Base-by-base conservation (phyloP, 257 asterid species). In the Solanum verrucosum region DNA sequence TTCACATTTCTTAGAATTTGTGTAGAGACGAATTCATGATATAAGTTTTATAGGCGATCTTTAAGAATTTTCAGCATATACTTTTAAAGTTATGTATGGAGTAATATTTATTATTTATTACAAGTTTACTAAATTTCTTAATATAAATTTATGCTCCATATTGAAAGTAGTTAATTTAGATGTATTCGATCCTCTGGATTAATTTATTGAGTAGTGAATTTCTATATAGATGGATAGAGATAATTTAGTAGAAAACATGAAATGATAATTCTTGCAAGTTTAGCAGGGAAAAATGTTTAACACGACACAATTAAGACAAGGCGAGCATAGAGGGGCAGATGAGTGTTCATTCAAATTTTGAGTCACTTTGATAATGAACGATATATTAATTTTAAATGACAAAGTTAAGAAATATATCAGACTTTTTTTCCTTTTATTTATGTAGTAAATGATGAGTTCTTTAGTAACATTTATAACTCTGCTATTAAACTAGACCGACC, bases 341-440 rank as follows among this genome's bases (percentile, higher is more conserved):
- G 16, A 46, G 15, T 46, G 56, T 46, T 46, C 20, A 46, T 46
- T 46, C 20, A 46, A 46, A 14, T 46, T 46, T 46, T 46, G 21
- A 49, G 8, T 49, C 21, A 49, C 21, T 49, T 49, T 49, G 2
- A 49, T 42, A 11, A 42, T 15, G 15, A 11, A 42, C 0, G 2
- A 1, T 15, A 2, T 5, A 49, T 49, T 0, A 49, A 0, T 15
- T 49, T 1, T 49, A 49, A 2, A 49, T 49, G 7, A 49, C 3
- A 46, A 46, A 46, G 6, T 46, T 49, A 15, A 49, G 0, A 0
- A 15, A 3, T 49, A 49, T 49, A 49, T 49, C 52, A 13, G 2
- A 44, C 18, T 12, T 12, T 44, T 44, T 15, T 5, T 49, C 0
- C 21, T 60, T 60, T 9, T 60, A 21, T 25, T 10, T 65, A 11